These are phyloP conservation scores for Pyrenophora tritici-repentis DNA, from an alignment of 2,329 filamentous ascomycete species.

Conservation along the genomic window DNA sequence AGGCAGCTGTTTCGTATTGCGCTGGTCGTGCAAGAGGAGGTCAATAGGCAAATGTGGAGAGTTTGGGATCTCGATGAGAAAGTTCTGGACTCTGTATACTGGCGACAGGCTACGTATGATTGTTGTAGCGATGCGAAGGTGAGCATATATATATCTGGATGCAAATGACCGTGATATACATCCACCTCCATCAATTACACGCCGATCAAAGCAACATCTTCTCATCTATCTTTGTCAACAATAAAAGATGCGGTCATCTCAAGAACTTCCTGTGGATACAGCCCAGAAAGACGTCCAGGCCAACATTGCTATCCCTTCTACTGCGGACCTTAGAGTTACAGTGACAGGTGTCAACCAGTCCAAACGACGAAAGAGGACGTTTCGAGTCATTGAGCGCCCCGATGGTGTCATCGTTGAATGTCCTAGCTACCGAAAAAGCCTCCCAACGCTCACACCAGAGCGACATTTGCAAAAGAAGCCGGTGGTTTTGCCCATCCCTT, in stretches of 20 bases:
- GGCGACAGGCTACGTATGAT: too few relatives aligned
- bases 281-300: background rate
- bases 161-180: background rate
- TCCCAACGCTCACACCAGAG: too few relatives aligned
- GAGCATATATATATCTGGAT: background rate
- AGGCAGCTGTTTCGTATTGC: conserved; percentile 14
- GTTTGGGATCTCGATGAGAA: conserved; percentile 17
- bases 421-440: conserved; percentile 16
- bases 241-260: too few relatives aligned
- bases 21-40: conserved; percentile 1
- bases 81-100: conserved; percentile 12
- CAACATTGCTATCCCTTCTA: background rate
- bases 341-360: conserved; percentile 1
- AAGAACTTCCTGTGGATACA: too few relatives aligned
- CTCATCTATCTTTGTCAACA: too few relatives aligned
- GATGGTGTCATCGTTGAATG: conserved; percentile 25
- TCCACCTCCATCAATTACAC: too few relatives aligned
- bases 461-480: too few relatives aligned
- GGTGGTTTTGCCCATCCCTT: too few relatives aligned
- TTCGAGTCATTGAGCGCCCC: conserved; percentile 17
- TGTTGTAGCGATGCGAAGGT: too few relatives aligned
- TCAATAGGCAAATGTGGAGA: conserved; percentile 10
- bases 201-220: too few relatives aligned
- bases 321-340: conserved; percentile 2
- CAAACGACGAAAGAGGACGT: conserved; percentile 11